A percentile compares a stretch with the other conserved stretches of the same genome.
phyloP scores from a whole-genome alignment of 306 rosid species.

The cucumber (Cucumis sativus) region DNA sequence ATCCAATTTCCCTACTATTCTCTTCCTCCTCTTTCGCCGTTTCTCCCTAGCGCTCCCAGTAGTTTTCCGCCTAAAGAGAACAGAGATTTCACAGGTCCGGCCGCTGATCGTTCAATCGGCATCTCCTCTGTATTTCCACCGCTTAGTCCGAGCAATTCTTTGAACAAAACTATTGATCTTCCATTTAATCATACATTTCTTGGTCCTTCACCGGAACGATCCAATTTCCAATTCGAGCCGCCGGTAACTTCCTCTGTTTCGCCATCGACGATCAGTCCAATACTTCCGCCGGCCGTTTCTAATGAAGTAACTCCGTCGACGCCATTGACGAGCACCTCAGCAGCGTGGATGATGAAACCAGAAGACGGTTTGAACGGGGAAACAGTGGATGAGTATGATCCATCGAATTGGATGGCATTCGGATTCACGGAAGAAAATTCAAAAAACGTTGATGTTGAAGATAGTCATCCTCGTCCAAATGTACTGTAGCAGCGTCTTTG shows the following conservation, averaged over 20 bases:
- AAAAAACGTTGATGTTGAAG: neutral
- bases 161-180: neutral
- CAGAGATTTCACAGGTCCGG: neutral
- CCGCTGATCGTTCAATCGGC: neutral
- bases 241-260: neutral
- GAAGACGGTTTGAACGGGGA: neutral
- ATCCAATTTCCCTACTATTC: neutral
- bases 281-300: neutral
- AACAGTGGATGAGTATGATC: neutral
- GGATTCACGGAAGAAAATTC: neutral
- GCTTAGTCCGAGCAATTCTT: neutral
- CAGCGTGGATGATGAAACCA: neutral
- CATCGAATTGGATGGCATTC: neutral
- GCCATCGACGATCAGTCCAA: neutral
- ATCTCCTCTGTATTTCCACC: neutral
- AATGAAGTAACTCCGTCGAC: neutral
- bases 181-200: neutral
- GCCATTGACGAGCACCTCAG: neutral
- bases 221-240: neutral
- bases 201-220: neutral
- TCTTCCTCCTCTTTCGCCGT: constrained; percentile 1
- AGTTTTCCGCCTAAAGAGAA: neutral
- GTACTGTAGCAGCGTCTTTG: neutral
- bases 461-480: neutral
- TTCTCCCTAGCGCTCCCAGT: neutral